A percentile compares a stretch with the other conserved stretches of the same genome.
Evolutionary conservation across 768 basidiomycete genomes (phyloP).

Genomic region (Lactifluus rugatus): DNA sequence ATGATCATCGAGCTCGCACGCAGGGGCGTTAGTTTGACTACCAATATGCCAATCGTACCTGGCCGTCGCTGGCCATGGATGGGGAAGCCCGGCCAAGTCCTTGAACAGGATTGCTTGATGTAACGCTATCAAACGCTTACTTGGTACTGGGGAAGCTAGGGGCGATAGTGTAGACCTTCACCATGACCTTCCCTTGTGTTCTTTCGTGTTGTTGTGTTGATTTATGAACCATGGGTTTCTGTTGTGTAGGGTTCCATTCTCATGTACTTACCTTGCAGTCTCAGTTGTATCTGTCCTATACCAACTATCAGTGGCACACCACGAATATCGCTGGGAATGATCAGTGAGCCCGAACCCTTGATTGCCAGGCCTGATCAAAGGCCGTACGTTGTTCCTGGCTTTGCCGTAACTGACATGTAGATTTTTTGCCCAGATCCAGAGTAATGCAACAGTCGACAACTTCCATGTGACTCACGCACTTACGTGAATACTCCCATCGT

Average conservation of each 20-base stretch:
- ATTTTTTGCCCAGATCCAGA: too few species aligned
- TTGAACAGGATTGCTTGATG: slow-evolving; percentile 34
- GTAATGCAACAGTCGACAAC: too few species aligned
- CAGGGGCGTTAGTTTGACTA: slow-evolving; percentile 53
- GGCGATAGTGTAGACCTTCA: neutral
- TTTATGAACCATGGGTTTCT: neutral
- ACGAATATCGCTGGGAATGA: neutral
- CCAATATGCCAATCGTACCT: slow-evolving; percentile 63
- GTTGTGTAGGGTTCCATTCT: neutral
- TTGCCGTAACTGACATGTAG: too few species aligned
- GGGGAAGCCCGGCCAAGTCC: slow-evolving; percentile 62
- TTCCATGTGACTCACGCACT: neutral
- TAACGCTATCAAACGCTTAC: neutral
- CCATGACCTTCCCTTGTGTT: neutral
- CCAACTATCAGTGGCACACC: slow-evolving; percentile 11
- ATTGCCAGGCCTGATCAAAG: neutral
- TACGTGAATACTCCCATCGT: neutral
- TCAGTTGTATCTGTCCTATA: slow-evolving; percentile 5
- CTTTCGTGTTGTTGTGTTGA: neutral
- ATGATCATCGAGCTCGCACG: slow-evolving; percentile 72
- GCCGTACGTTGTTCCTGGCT: neutral
- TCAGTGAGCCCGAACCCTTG: neutral
- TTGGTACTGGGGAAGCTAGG: neutral
- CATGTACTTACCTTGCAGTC: neutral
- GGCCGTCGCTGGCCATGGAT: slow-evolving; percentile 77